These are phyloP conservation scores for Talaromyces nanjingensis DNA, from an alignment of 495 filamentous ascomycete genomes.

Conservation along the genomic window DNA sequence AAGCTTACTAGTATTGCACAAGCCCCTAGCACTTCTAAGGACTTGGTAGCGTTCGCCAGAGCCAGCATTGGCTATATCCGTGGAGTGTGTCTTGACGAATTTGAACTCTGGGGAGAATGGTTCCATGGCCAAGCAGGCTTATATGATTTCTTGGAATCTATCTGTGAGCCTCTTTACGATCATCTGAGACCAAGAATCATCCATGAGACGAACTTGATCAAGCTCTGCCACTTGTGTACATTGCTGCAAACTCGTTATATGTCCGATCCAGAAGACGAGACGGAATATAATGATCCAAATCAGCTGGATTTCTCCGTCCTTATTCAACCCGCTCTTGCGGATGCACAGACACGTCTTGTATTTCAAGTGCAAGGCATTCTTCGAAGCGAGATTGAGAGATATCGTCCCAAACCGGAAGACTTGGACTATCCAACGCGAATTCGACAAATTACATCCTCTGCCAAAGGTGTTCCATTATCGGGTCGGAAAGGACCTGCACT, in stretches of 20 bases:
- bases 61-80: constrained; percentile 64
- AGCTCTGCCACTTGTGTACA: constrained; percentile 74
- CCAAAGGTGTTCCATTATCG: constrained; percentile 41
- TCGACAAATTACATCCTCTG: constrained; percentile 36
- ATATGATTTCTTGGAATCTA: constrained; percentile 64
- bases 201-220: constrained; percentile 62
- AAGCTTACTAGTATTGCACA: constrained; percentile 60
- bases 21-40: constrained; percentile 58
- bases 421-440: constrained; percentile 57
- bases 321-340: constrained; percentile 62
- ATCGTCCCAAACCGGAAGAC: constrained; percentile 61
- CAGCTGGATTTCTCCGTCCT: constrained; percentile 61
- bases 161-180: constrained; percentile 72
- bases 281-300: constrained; percentile 43
- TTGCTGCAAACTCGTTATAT: constrained; percentile 81
- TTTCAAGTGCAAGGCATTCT: constrained; percentile 62
- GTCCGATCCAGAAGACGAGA: constrained; percentile 63
- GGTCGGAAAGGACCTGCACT: constrained; percentile 39
- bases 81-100: constrained; percentile 66
- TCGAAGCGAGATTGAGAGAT: constrained; percentile 62
- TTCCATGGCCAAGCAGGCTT: constrained; percentile 63
- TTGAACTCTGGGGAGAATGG: constrained; percentile 69
- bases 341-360: constrained; percentile 69
- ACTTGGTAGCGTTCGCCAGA: constrained; percentile 62
- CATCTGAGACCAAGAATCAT: constrained; percentile 62